These are phyloP conservation scores for Kurtzmaniella quercitrusa DNA, from an alignment of 1,139 yeast species.

Conservation along the genomic window DNA sequence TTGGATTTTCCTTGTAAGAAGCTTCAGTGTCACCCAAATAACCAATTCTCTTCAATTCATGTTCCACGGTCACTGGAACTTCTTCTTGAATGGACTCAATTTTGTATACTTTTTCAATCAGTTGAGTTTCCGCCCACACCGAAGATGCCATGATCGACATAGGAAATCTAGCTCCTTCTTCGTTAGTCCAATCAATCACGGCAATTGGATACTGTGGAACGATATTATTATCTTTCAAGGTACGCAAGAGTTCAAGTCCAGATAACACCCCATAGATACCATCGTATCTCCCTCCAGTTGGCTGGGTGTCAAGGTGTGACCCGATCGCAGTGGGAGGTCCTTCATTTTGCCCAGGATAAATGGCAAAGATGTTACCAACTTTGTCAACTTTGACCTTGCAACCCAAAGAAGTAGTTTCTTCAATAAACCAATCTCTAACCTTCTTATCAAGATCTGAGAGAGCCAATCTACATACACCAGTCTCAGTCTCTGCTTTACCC, in stretches of 20 bases:
- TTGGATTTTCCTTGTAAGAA: slow-evolving; percentile 46
- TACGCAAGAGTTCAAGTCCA: slow-evolving; percentile 63
- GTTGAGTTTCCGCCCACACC: slow-evolving; percentile 57
- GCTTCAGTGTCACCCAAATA: slow-evolving; percentile 52
- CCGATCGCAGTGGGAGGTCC: slow-evolving; percentile 65
- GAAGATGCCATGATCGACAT: slow-evolving; percentile 60
- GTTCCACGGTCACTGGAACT: slow-evolving; percentile 43
- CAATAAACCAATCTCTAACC: slow-evolving; percentile 66
- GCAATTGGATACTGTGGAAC: slow-evolving; percentile 64
- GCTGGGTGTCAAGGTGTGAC: slow-evolving; percentile 73
- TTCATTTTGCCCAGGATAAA: slow-evolving; percentile 52
- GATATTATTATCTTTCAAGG: slow-evolving; percentile 54
- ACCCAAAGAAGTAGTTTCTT: slow-evolving; percentile 49
- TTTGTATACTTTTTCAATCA: slow-evolving; percentile 45
- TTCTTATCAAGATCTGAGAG: slow-evolving; percentile 57
- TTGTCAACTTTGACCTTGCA: slow-evolving; percentile 57
- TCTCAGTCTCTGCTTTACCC: slow-evolving; percentile 54
- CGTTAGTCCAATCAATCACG: slow-evolving; percentile 68
- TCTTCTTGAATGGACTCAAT: slow-evolving; percentile 53
- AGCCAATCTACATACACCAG: slow-evolving; percentile 62
- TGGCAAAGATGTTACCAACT: slow-evolving; percentile 65
- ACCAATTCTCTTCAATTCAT: slow-evolving; percentile 57
- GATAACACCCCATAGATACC: slow-evolving; percentile 67
- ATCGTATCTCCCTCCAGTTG: slow-evolving; percentile 75
- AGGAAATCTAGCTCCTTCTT: slow-evolving; percentile 76